phyloP scores from a whole-genome alignment of 768 basidiomycete species.

The Auriculariales sp. region DNA sequence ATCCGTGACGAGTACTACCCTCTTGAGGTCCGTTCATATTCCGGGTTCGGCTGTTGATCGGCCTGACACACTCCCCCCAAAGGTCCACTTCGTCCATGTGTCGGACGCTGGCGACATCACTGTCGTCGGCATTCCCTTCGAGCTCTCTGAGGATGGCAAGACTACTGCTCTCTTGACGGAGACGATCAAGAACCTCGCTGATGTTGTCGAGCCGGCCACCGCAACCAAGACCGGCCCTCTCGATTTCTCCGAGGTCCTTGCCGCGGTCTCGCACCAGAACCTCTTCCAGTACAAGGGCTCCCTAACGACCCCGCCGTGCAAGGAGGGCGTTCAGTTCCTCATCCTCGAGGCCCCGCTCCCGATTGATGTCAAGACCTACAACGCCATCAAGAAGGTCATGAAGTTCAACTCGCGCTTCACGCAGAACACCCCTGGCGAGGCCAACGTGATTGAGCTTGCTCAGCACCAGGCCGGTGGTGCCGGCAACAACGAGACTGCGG shows the following conservation, averaged over 20 bases:
- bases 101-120: neutral
- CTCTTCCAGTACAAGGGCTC: neutral
- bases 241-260: neutral
- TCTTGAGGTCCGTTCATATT: too few relatives aligned
- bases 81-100: too few relatives aligned
- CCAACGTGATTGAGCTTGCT: neutral
- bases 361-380: conserved; percentile 1
- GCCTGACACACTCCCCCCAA: too few relatives aligned
- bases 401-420: conserved; percentile 1
- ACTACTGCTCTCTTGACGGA: neutral
- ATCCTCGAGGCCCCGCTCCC: neutral
- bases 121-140: neutral
- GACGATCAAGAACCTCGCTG: neutral
- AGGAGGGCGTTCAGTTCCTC: neutral
- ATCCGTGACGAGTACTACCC: neutral
- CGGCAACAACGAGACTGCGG: neutral
- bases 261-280: neutral
- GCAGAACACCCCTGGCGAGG: neutral
- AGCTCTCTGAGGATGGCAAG: neutral
- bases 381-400: neutral
- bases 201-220: neutral
- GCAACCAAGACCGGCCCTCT: neutral
- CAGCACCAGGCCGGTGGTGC: neutral
- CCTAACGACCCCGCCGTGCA: neutral
- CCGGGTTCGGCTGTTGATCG: too few relatives aligned